phyloP scores from a whole-genome alignment of 2,329 filamentous ascomycete species.

The Sordariomycetes sp. region DNA sequence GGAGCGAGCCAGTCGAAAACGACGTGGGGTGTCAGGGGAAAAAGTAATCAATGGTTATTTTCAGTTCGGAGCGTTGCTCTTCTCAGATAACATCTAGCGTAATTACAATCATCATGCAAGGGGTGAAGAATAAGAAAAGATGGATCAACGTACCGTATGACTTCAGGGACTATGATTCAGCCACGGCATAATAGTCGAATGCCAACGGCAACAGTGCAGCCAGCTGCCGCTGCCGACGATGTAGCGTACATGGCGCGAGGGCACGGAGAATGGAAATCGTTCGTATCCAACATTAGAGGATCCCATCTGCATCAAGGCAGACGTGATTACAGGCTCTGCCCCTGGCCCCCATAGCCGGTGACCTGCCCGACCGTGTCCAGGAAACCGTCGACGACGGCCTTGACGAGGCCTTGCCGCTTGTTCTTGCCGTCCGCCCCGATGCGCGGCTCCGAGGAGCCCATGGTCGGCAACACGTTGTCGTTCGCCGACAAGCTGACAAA shows the following conservation, averaged over 20 bases:
- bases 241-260: not conserved
- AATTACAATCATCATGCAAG: slow-evolving; percentile 1
- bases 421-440: slow-evolving; percentile 30
- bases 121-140: not conserved
- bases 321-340: not conserved
- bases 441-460: slow-evolving; percentile 58
- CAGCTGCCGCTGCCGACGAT: not conserved
- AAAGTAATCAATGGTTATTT: not conserved
- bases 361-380: slow-evolving; percentile 1
- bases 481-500: slow-evolving; percentile 91
- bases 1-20: not conserved
- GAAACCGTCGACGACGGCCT: slow-evolving; percentile 42
- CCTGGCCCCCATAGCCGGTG: not conserved
- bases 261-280: not conserved
- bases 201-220: not conserved
- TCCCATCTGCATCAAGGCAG: not conserved
- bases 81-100: slow-evolving; percentile 6
- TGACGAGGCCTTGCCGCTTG: slow-evolving; percentile 51
- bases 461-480: slow-evolving; percentile 88
- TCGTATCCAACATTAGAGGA: not conserved
- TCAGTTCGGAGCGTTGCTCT: not conserved
- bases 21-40: not conserved
- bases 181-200: not conserved
- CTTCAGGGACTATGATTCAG: not conserved
- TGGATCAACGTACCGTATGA: not conserved